phyloP scores from a whole-genome alignment of 441 rosid genomes.

The Erysimum cheiri region DNA sequence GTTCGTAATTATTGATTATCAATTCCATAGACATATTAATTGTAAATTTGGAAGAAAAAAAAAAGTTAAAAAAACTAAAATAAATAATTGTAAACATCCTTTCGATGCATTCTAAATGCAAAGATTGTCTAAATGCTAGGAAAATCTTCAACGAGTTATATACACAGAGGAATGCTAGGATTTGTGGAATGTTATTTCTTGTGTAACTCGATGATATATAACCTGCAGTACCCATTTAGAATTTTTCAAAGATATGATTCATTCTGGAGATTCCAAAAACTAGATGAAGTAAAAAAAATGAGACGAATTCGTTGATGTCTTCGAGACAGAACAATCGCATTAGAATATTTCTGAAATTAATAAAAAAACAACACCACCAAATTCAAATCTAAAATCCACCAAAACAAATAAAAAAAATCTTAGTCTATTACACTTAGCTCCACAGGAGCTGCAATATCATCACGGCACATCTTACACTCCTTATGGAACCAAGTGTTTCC shows the following conservation, averaged over 20 bases:
- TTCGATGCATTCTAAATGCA: too few species aligned
- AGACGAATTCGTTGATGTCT: neutral
- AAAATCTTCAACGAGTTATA: neutral
- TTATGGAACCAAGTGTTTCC: constrained; percentile 28
- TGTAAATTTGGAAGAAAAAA: too few species aligned
- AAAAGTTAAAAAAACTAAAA: too few species aligned
- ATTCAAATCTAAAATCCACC: neutral
- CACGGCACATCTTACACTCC: constrained; percentile 30
- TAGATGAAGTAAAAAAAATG: neutral
- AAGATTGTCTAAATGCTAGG: neutral
- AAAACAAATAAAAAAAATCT: neutral
- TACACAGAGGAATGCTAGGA: too few species aligned
- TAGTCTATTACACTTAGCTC: neutral
- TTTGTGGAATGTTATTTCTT: too few species aligned
- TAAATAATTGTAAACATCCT: too few species aligned
- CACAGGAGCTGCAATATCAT: neutral
- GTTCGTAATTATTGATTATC: too few species aligned
- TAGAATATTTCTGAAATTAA: neutral
- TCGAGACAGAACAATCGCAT: neutral
- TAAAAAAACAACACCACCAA: neutral
- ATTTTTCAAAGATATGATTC: neutral
- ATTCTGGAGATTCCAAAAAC: neutral
- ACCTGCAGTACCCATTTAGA: too few species aligned
- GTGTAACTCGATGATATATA: too few species aligned
- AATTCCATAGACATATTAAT: too few species aligned